A percentile compares a stretch with the other conserved stretches of the same genome.
Conservation (phyloP, 768 basidiomycete genomes). For the Mycena haematopus region DNA sequence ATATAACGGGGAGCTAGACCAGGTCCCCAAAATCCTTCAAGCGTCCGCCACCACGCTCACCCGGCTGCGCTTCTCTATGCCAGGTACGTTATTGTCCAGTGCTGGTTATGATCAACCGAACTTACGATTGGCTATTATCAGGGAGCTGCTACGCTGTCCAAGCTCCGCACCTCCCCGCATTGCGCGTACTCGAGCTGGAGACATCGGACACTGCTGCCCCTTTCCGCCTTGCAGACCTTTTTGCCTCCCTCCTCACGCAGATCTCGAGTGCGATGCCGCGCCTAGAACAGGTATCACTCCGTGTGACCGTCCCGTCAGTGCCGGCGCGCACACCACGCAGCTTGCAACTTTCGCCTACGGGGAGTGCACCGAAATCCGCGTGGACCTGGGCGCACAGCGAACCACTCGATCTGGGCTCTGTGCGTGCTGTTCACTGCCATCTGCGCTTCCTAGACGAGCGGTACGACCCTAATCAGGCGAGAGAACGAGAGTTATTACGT, state of each 20-base stretch:
- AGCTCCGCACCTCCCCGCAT: neutral
- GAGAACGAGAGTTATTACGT: neutral
- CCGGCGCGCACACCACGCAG: neutral
- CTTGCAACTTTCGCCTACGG: no score
- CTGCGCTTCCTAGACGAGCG: neutral
- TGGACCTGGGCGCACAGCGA: neutral
- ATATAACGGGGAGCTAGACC: neutral
- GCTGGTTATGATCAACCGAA: no score
- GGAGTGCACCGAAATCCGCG: neutral
- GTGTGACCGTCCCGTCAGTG: neutral
- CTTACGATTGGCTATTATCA: no score
- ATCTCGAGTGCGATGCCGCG: neutral
- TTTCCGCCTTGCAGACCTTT: neutral
- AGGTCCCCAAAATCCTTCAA: neutral
- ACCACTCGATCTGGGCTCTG: neutral
- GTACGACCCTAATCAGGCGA: neutral
- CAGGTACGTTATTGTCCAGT: no score
- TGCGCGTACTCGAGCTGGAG: neutral
- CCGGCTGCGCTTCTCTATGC: neutral
- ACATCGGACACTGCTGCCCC: neutral
- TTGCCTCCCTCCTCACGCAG: neutral
- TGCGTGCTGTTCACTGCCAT: neutral
- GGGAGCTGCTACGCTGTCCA: no score
- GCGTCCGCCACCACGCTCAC: neutral
- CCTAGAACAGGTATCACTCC: neutral